phyloP scores from a whole-genome alignment of 352 stramenopile genomes.

The Phytophthora sp. region DNA sequence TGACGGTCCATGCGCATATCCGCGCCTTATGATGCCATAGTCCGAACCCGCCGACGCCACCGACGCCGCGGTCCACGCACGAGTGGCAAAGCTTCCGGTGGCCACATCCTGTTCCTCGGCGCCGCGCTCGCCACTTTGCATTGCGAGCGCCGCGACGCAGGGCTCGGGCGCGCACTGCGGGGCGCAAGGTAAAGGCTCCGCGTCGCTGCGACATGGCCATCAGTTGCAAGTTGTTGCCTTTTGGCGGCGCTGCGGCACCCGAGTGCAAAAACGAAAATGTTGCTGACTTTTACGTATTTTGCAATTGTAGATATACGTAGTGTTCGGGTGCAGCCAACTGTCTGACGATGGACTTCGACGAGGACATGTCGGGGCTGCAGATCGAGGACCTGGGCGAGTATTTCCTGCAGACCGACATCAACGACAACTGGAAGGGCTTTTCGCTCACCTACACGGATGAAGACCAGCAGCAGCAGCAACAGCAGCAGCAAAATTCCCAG shows the following conservation, averaged over 20 bases:
- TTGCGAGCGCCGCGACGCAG: conserved; percentile 10
- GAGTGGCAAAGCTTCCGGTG: conserved; percentile 16
- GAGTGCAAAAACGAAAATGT: not conserved
- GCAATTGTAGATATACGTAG: not conserved
- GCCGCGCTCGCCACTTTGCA: conserved; percentile 2
- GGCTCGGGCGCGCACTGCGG: not conserved
- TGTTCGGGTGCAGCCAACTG: not conserved
- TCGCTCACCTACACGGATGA: conserved; percentile 72
- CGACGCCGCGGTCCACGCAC: conserved; percentile 6
- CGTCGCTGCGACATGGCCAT: not conserved
- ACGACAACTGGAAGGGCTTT: conserved; percentile 77
- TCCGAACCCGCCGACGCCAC: conserved; percentile 18
- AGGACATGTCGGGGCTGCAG: conserved; percentile 74
- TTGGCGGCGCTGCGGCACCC: too few relatives aligned
- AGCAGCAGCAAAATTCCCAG: conserved; percentile 16
- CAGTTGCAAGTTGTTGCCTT: too few relatives aligned
- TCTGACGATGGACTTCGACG: conserved; percentile 61
- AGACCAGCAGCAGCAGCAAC: conserved; percentile 26
- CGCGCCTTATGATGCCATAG: conserved; percentile 25
- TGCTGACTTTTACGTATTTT: too few relatives aligned
- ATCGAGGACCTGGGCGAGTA: conserved; percentile 81
- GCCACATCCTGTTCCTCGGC: conserved; percentile 29
- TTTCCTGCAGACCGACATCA: conserved; percentile 65
- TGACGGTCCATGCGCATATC: conserved; percentile 9
- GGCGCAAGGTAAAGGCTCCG: conserved; percentile 10